phyloP scores from a whole-genome alignment of 805 yeast species.

The Candida yuanshanica region DNA sequence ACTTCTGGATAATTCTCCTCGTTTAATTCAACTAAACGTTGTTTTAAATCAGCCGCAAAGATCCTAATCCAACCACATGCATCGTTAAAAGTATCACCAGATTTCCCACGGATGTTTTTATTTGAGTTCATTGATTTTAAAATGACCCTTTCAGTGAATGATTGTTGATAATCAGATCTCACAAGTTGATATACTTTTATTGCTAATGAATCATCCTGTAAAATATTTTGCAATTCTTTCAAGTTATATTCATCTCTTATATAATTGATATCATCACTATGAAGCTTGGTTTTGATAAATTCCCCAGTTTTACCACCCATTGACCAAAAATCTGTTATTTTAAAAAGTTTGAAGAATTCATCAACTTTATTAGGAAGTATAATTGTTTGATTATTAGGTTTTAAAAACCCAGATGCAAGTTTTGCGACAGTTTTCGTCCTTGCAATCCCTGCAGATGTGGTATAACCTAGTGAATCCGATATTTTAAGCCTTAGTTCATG shows the following conservation, averaged over 20 bases:
- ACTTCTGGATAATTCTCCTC: conserved; percentile 39
- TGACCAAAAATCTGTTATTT: conserved; percentile 76
- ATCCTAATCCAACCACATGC: conserved; percentile 70
- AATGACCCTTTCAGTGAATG: conserved; percentile 51
- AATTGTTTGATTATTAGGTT: conserved; percentile 84
- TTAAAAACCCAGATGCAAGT: conserved; percentile 75
- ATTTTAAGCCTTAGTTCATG: conserved; percentile 49
- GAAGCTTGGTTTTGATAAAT: conserved; percentile 41
- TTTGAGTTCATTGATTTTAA: conserved; percentile 86
- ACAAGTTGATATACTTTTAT: conserved; percentile 52
- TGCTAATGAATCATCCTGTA: conserved; percentile 45
- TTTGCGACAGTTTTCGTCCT: conserved; percentile 76
- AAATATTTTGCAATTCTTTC: conserved; percentile 31
- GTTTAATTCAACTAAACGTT: conserved; percentile 71
- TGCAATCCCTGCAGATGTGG: conserved; percentile 87
- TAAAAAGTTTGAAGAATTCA: conserved; percentile 53
- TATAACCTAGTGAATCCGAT: conserved; percentile 56
- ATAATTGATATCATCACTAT: conserved; percentile 43
- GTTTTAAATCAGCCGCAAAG: conserved; percentile 71
- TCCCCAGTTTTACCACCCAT: conserved; percentile 89
- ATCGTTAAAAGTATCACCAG: conserved; percentile 49
- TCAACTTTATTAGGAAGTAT: conserved; percentile 44
- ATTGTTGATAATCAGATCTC: conserved; percentile 54
- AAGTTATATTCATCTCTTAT: conserved; percentile 45
- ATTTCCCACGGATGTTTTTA: conserved; percentile 63